phyloP scores from a whole-genome alignment of 2,329 filamentous ascomycete species.

The Talaromyces amestolkiae region DNA sequence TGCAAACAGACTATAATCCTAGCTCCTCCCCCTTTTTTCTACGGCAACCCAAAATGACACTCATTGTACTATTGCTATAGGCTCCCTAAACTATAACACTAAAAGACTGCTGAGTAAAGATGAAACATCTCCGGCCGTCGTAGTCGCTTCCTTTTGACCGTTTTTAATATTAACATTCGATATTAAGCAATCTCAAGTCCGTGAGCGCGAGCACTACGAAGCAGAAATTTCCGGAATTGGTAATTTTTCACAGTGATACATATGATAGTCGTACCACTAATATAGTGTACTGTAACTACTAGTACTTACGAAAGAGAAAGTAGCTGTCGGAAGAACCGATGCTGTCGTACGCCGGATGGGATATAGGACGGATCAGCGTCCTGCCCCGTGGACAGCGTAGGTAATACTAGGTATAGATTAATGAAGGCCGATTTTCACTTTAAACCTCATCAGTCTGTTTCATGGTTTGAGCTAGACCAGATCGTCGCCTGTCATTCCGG shows the following conservation, averaged over 20 bases:
- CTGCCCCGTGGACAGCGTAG: not conserved
- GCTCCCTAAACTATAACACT: not conserved
- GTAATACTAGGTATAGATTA: too few relatives aligned
- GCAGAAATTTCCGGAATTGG: not conserved
- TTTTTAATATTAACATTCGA: not conserved
- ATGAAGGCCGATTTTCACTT: too few relatives aligned
- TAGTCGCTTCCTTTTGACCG: not conserved
- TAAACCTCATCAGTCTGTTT: not conserved
- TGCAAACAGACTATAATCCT: too few relatives aligned
- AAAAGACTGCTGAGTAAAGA: not conserved
- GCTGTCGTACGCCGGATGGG: not conserved
- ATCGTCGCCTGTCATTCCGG: not conserved
- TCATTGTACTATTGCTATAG: too few relatives aligned
- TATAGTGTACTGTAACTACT: too few relatives aligned
- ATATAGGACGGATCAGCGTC: not conserved
- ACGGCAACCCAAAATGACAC: too few relatives aligned
- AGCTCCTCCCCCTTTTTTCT: too few relatives aligned
- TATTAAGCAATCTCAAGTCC: not conserved
- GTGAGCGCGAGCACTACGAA: not conserved
- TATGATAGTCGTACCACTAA: too few relatives aligned
- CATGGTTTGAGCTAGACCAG: not conserved
- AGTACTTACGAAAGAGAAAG: not conserved
- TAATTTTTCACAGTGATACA: not conserved
- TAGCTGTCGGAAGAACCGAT: not conserved
- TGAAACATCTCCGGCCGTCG: not conserved